A percentile compares a stretch with the other conserved stretches of the same genome.
phyloP scores from a whole-genome alignment of 176 grass and related monocot genomes.

The Dendrocalamus sinicus region DNA sequence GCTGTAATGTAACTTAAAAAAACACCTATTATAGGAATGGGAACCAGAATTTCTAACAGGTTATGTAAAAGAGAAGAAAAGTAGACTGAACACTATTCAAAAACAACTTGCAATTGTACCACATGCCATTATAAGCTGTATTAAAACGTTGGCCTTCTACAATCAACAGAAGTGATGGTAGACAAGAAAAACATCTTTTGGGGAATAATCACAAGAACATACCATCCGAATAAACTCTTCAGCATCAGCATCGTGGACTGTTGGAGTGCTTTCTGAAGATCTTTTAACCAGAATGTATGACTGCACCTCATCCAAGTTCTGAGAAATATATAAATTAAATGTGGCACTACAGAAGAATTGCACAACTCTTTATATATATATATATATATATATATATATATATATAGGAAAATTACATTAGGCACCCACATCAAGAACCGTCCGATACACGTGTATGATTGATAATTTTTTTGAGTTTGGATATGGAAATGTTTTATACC shows the following conservation, averaged over 20 bases:
- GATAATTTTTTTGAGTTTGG: too few relatives aligned
- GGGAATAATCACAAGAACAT: slow-evolving; percentile 41
- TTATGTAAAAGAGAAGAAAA: slow-evolving; percentile 4
- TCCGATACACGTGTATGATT: too few relatives aligned
- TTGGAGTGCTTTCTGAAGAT: slow-evolving; percentile 43
- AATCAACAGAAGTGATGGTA: slow-evolving; percentile 3
- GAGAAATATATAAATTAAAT: slow-evolving; percentile 32
- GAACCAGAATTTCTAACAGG: not conserved
- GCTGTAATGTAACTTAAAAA: not conserved
- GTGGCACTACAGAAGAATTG: not conserved
- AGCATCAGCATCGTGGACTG: slow-evolving; percentile 45
- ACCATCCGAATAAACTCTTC: slow-evolving; percentile 69
- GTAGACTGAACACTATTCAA: slow-evolving; percentile 6
- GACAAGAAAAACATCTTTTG: slow-evolving; percentile 6
- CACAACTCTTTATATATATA: not conserved
- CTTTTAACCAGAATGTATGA: slow-evolving; percentile 85
- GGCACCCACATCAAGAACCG: too few relatives aligned
- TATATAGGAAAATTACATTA: too few relatives aligned
- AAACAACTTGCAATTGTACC: not conserved
- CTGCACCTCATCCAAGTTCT: slow-evolving; percentile 93
- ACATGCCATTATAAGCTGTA: not conserved
- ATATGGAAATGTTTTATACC: too few relatives aligned
- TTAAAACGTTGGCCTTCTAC: slow-evolving; percentile 4
- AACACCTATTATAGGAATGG: not conserved
- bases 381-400: not conserved